These are phyloP conservation scores for Solanum tarapatanum DNA, from an alignment of 257 asterid species.

Conservation along the genomic window DNA sequence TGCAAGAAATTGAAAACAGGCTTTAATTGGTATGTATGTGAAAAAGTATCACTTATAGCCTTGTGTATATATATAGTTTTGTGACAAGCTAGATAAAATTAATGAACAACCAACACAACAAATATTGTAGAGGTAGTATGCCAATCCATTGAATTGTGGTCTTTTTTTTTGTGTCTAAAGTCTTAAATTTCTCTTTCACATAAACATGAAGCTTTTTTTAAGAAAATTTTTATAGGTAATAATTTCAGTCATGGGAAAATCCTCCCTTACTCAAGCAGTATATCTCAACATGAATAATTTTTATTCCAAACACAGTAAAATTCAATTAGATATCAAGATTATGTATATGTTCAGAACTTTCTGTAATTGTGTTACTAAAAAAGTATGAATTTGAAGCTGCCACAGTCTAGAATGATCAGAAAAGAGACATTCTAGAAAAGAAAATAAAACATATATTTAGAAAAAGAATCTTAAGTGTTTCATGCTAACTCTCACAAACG, in stretches of 20 bases:
- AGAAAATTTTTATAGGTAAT: too few relatives aligned
- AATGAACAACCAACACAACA: neutral
- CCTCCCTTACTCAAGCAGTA: neutral
- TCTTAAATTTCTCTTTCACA: neutral
- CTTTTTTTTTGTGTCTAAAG: neutral
- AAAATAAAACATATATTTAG: neutral
- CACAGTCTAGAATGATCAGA: neutral
- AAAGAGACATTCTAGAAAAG: neutral
- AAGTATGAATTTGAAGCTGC: neutral
- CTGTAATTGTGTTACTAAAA: neutral
- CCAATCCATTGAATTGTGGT: neutral
- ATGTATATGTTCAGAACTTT: neutral
- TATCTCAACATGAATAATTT: neutral
- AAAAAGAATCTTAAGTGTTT: neutral
- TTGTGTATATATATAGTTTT: neutral
- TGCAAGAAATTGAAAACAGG: neutral
- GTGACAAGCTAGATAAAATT: neutral
- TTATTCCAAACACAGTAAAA: neutral
- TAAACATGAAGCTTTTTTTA: too few relatives aligned
- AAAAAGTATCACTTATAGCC: neutral
- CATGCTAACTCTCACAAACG: neutral
- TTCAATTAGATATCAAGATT: neutral
- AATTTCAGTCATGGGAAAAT: neutral
- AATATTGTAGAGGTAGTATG: neutral
- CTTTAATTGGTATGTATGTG: neutral